A percentile compares a stretch with the other conserved stretches of the same genome.
These are phyloP conservation scores for Phytophthora citrophthora DNA, from an alignment of 352 stramenopile genomes.

Conservation along the genomic window DNA sequence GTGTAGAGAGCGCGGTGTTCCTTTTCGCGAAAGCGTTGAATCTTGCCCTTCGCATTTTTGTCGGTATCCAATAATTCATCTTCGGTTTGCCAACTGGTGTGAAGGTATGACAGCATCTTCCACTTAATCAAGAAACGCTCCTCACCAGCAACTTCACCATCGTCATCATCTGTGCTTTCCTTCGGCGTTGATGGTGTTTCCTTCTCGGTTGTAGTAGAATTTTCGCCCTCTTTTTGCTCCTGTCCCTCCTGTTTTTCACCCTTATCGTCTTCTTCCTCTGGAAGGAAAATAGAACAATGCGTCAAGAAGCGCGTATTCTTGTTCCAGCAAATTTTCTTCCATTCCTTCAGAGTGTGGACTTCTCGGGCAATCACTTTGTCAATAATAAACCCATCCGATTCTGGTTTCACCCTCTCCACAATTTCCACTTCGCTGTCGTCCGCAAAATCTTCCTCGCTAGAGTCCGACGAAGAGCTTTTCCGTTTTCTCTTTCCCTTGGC, in stretches of 20 bases:
- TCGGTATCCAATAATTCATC: conserved; percentile 82
- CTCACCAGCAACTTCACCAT: conserved; percentile 53
- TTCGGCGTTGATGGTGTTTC: conserved; percentile 11
- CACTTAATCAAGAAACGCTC: conserved; percentile 93
- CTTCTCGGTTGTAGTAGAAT: background rate
- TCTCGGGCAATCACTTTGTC: conserved; percentile 85
- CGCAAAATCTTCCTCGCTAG: conserved; percentile 33
- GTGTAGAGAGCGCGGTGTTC: conserved; percentile 55
- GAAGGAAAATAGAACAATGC: conserved; percentile 84
- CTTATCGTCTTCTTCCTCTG: conserved; percentile 47
- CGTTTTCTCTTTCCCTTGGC: conserved; percentile 34
- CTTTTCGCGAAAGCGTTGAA: conserved; percentile 88
- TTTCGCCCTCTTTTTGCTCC: conserved; percentile 8
- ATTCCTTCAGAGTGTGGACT: conserved; percentile 81
- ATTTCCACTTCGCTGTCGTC: conserved; percentile 34
- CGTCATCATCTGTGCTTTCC: conserved; percentile 20
- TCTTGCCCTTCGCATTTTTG: conserved; percentile 87
- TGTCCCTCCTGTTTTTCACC: conserved; percentile 2
- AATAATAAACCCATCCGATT: conserved; percentile 71
- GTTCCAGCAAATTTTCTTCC: conserved; percentile 74
- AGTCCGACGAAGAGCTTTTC: conserved; percentile 33
- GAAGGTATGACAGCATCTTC: conserved; percentile 89
- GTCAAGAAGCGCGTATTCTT: conserved; percentile 81
- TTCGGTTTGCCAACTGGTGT: conserved; percentile 92
- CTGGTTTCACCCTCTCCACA: conserved; percentile 50